These are phyloP conservation scores for Noccaea bulbosa DNA, from an alignment of 345 rosid species.

Conservation along the genomic window DNA sequence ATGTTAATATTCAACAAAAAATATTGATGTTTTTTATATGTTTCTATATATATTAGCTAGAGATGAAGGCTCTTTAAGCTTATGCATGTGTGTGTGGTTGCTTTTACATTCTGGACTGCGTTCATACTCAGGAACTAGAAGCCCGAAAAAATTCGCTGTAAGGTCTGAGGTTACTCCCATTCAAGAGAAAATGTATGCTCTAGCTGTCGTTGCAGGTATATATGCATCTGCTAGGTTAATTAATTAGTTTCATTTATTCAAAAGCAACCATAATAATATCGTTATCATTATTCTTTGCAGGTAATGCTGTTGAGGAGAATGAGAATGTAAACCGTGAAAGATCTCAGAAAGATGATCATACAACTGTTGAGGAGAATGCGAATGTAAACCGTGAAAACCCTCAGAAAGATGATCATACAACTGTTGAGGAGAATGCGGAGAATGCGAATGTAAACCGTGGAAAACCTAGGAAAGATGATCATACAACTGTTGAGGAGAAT, in stretches of 20 bases:
- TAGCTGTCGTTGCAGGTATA: constrained; percentile 47
- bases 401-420: constrained; percentile 34
- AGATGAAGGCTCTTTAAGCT: constrained; percentile 27
- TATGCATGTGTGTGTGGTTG: constrained; percentile 34
- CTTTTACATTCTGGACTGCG: constrained; percentile 44
- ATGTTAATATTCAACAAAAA: too few relatives aligned
- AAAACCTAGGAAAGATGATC: constrained; percentile 7
- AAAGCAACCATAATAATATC: constrained; percentile 8
- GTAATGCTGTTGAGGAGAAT: constrained; percentile 42
- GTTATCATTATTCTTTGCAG: constrained; percentile 41
- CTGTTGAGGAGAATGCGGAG: too few relatives aligned
- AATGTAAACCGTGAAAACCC: constrained; percentile 33
- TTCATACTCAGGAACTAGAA: constrained; percentile 27
- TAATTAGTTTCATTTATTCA: constrained; percentile 15
- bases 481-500: constrained; percentile 1
- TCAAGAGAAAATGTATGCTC: constrained; percentile 36
- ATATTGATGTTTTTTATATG: background rate
- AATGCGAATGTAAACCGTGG: too few relatives aligned
- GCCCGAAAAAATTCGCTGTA: constrained; percentile 39
- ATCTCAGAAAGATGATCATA: constrained; percentile 34
- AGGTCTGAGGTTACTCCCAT: constrained; percentile 35
- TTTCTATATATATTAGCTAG: constrained; percentile 16
- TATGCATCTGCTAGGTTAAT: constrained; percentile 2
- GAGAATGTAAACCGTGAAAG: constrained; percentile 38
- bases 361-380: constrained; percentile 6